Evolutionary conservation across 257 asterid genomes (phyloP).

Genomic region (Solanum boliviense): DNA sequence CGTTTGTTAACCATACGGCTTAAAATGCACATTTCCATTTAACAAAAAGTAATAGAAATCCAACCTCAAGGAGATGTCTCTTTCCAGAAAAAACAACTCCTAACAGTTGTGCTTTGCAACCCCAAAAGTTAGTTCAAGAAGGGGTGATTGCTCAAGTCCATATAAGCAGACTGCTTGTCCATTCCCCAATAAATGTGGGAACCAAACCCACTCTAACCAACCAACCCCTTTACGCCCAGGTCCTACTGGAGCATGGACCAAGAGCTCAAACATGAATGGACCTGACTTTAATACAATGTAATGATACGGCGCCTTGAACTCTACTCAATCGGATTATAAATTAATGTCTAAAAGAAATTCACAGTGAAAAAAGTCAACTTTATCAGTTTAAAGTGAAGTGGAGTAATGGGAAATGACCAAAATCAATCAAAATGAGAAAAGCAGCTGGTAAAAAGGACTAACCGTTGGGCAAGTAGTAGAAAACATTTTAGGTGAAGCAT

Average conservation of each 20-base stretch:
- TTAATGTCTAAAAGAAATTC: neutral
- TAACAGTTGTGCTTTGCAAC: neutral
- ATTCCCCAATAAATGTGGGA: neutral
- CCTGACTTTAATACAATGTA: neutral
- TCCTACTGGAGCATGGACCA: neutral
- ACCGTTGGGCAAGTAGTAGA: slow-evolving; percentile 42
- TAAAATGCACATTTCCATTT: neutral
- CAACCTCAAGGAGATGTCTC: neutral
- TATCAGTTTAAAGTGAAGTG: neutral
- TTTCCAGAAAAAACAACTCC: neutral
- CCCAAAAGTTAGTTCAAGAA: neutral
- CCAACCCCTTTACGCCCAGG: neutral
- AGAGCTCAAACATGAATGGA: neutral
- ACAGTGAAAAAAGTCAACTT: neutral
- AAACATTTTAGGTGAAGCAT: slow-evolving; percentile 96
- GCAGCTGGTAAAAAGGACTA: neutral
- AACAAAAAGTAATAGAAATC: neutral
- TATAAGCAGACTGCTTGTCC: neutral
- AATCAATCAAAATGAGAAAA: neutral
- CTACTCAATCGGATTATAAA: neutral
- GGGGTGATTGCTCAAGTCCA: neutral
- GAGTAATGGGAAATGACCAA: neutral
- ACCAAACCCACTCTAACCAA: neutral
- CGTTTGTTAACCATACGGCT: neutral
- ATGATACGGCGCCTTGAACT: neutral